Conservation (phyloP, 371 early-diverging fungal genomes). For the Furculomyces boomerangus region DNA sequence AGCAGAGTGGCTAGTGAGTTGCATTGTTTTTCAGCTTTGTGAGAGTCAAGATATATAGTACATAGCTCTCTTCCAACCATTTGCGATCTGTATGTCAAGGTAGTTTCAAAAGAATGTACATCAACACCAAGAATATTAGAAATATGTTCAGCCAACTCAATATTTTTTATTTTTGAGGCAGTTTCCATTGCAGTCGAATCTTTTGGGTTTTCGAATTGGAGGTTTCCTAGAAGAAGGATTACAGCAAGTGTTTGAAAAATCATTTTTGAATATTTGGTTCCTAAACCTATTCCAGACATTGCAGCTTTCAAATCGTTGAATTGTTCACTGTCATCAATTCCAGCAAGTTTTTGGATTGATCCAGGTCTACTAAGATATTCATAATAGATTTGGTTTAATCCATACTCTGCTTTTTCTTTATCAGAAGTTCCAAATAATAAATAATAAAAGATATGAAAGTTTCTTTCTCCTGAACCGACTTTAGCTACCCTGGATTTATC, state of each 20-base stretch:
- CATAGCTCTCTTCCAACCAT: constrained; percentile 41
- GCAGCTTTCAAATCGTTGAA: constrained; percentile 49
- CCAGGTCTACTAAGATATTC: constrained; percentile 24
- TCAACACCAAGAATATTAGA: constrained; percentile 76
- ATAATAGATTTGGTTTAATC: constrained; percentile 3
- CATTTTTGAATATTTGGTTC: constrained; percentile 54
- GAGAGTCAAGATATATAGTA: constrained; percentile 37
- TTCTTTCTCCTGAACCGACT: constrained; percentile 45
- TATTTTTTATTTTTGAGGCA: constrained; percentile 12
- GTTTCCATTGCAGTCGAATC: neutral
- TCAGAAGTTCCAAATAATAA: constrained; percentile 42
- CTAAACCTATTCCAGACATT: constrained; percentile 68
- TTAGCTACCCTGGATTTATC: constrained; percentile 60
- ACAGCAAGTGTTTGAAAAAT: constrained; percentile 73
- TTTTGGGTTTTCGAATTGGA: constrained; percentile 39
- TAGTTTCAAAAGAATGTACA: constrained; percentile 55
- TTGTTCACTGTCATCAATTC: constrained; percentile 30
- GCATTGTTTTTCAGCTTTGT: constrained; percentile 33
- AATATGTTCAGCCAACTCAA: constrained; percentile 21
- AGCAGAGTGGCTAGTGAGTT: constrained; percentile 53
- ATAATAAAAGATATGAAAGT: constrained; percentile 84
- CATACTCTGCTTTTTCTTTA: neutral
- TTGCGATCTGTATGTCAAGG: constrained; percentile 70
- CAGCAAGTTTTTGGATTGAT: constrained; percentile 25
- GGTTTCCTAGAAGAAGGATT: constrained; percentile 78